Base-by-base conservation (phyloP, 177 flowering plant species). In the Vitis hybrid region DNA sequence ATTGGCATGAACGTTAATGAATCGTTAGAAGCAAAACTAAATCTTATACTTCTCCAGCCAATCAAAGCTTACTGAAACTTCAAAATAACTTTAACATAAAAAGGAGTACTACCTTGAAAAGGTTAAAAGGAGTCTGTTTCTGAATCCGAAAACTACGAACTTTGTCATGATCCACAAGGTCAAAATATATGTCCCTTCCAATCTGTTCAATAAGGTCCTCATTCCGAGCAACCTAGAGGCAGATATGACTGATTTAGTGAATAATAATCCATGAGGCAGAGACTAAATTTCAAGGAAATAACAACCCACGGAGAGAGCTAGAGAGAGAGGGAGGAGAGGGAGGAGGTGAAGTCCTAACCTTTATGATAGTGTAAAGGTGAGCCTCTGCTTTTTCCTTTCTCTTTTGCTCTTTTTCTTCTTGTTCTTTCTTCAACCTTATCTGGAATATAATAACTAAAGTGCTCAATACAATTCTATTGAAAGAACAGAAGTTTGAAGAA, bases 91-190 rank as follows among this genome's bases (percentile, higher is more conserved):
- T 39, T 8, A 39, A 39, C 48, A 39, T 39, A 39, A 39, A 61
- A 5, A 61, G 50, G 39, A 6, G 12, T 4, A 57, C 50, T 76
- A 90, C 96, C 96, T 90, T 90, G 75, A 90, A 90, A 59, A 73
- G 66, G 53, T 74, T 84, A 53, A 90, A 90, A 11, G 85, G 80
- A 63, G 80, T 77, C 76, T 89, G 90, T 61, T 88, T 90, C 76
- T 88, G 91, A 71, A 90, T 82, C 56, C 96, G 93, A 31, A 90
- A 90, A 78, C 88, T 82, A 58, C 82, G 86, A 71, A 88, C 93
- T 88, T 86, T 88, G 67, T 88, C 96, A 78, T 90, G 96, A 81
- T 90, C 96, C 57, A 90, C 96, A 66, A 90, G 91, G 78, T 90
- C 96, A 80, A 90, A 89, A 78, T 86, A 90, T 54, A 90, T 85